Percentiles rank a stretch among this genome's conserved stretches.
These are phyloP conservation scores for Blepharisma japonicum DNA, from an alignment of 73 alveolate species.

Conservation along the genomic window DNA sequence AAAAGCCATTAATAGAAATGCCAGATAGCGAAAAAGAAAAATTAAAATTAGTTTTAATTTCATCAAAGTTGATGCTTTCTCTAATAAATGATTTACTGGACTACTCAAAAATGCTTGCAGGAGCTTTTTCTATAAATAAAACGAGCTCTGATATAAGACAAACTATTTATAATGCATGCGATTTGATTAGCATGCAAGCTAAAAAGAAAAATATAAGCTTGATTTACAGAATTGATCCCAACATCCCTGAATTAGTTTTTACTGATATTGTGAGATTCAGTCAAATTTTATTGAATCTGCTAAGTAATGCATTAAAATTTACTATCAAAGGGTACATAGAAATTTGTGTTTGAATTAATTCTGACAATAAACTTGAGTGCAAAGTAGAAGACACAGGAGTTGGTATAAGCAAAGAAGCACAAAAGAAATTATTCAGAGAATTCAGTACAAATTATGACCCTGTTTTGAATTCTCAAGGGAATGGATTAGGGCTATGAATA, in stretches of 20 bases:
- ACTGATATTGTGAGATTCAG: background rate
- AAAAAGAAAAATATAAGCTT: too few species aligned
- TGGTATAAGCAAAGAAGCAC: background rate
- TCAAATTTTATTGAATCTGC: conserved; percentile 7
- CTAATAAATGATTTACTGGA: conserved; percentile 17
- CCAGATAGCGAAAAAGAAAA: background rate
- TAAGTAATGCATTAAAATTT: conserved; percentile 14
- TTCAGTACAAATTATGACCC: conserved; percentile 10
- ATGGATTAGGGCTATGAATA: conserved; percentile 17
- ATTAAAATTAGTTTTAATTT: background rate
- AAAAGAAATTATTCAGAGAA: background rate
- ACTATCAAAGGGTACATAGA: conserved; percentile 19
- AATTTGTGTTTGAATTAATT: background rate
- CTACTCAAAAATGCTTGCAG: conserved; percentile 22
- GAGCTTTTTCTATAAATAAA: background rate
- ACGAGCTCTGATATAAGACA: background rate
- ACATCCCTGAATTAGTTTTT: background rate
- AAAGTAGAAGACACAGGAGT: conserved; percentile 20
- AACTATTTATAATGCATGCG: too few species aligned
- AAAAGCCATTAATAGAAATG: background rate
- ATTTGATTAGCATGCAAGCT: too few species aligned
- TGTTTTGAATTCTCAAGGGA: background rate
- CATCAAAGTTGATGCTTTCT: background rate
- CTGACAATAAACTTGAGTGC: background rate
- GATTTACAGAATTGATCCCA: background rate